Conservation (phyloP, 306 rosid species). For the Malus domestica region DNA sequence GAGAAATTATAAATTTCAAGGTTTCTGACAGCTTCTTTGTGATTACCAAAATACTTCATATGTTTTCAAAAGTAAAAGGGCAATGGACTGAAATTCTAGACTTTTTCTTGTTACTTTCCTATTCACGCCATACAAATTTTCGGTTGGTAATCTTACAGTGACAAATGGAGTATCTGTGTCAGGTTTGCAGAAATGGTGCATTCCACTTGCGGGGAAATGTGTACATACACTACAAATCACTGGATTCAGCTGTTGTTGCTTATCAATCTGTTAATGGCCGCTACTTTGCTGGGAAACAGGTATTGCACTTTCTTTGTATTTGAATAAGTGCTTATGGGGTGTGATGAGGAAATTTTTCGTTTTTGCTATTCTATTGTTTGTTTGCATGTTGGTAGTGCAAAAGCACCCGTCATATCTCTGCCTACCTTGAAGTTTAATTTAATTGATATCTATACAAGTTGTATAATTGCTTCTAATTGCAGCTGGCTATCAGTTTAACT, state of each 20-base stretch:
- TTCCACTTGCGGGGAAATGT: conserved; percentile 93
- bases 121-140: background rate
- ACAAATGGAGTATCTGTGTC: conserved; percentile 22
- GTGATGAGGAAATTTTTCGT: no score
- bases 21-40: conserved; percentile 37
- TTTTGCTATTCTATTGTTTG: no score
- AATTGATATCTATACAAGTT: background rate
- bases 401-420: background rate
- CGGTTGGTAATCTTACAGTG: conserved; percentile 13
- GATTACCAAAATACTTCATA: background rate
- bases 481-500: background rate
- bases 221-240: conserved; percentile 56
- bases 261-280: conserved; percentile 60
- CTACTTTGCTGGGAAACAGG: conserved; percentile 90
- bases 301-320: conserved; percentile 15
- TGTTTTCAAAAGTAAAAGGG: no score
- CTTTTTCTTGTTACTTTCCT: background rate
- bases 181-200: conserved; percentile 95
- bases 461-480: background rate
- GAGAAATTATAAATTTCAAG: conserved; percentile 95
- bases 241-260: conserved; percentile 80
- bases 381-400: no score
- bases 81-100: no score
- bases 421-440: background rate
- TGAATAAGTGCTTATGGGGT: background rate